Conservation (phyloP, 306 rosid genomes). For the Clitoria ternatea region DNA sequence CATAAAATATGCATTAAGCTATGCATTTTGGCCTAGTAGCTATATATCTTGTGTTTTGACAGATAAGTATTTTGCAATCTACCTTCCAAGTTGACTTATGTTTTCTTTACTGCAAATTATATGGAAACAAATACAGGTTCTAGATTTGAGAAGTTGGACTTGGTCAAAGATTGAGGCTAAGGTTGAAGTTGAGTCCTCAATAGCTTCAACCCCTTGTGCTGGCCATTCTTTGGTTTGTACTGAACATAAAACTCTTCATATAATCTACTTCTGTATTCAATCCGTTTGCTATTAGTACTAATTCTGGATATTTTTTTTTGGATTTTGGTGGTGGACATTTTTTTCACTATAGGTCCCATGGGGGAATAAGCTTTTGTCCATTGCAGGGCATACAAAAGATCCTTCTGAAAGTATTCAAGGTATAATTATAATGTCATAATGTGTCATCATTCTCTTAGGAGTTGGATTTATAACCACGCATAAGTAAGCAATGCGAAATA, state of each 20-base stretch:
- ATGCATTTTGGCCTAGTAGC: not conserved
- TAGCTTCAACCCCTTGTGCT: constrained; percentile 60
- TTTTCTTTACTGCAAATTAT: not conserved
- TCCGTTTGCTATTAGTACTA: constrained; percentile 10
- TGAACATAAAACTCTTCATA: not conserved
- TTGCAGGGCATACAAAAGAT: constrained; percentile 90
- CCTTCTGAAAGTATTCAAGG: constrained; percentile 79
- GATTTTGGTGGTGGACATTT: not conserved
- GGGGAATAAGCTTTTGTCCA: constrained; percentile 74
- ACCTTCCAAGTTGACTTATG: constrained; percentile 5
- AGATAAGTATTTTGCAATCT: not conserved
- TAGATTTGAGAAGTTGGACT: constrained; percentile 88
- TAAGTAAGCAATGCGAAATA: constrained; percentile 8
- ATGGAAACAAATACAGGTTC: constrained; percentile 50
- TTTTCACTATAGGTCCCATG: constrained; percentile 64
- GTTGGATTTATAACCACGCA: constrained; percentile 16
- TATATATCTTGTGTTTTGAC: not conserved
- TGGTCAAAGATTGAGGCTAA: constrained; percentile 82
- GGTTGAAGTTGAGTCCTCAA: constrained; percentile 46
- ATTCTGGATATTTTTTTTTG: constrained; percentile 17
- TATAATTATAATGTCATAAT: constrained; percentile 17
- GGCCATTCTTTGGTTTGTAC: constrained; percentile 94
- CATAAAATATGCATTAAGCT: too few species aligned
- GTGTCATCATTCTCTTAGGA: constrained; percentile 15
- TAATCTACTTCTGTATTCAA: not conserved